These are phyloP conservation scores for Psilocybe cyanescens DNA, from an alignment of 768 basidiomycete genomes.

Conservation along the genomic window DNA sequence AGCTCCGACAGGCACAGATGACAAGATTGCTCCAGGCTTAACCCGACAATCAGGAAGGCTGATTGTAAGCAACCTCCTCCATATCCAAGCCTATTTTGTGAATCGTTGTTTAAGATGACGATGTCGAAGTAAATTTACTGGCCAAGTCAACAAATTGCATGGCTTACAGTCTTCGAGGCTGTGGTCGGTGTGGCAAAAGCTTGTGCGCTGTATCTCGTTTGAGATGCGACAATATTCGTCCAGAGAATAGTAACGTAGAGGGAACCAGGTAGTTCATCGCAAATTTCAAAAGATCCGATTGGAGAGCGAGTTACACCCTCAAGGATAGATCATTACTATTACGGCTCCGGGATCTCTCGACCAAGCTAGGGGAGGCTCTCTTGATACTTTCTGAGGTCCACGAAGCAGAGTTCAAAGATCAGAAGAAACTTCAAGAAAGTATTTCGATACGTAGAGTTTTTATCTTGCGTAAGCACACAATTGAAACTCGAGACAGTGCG, in stretches of 20 bases:
- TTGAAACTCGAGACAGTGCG: too few relatives aligned
- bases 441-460: background rate
- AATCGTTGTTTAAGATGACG: too few relatives aligned
- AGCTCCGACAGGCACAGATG: too few relatives aligned
- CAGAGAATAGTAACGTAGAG: background rate
- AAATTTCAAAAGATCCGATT: background rate
- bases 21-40: too few relatives aligned
- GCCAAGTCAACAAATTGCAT: too few relatives aligned
- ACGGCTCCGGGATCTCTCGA: slow-evolving; percentile 1
- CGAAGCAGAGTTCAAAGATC: slow-evolving; percentile 4
- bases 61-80: too few relatives aligned
- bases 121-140: too few relatives aligned
- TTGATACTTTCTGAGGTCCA: background rate
- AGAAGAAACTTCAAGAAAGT: background rate
- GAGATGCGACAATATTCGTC: background rate
- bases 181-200: too few relatives aligned
- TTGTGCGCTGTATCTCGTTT: too few relatives aligned
- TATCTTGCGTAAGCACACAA: background rate
- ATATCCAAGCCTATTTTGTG: too few relatives aligned
- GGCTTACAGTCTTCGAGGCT: too few relatives aligned
- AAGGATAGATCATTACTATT: background rate
- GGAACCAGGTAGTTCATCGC: background rate
- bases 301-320: background rate
- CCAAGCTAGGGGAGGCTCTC: background rate
- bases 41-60: too few relatives aligned